These are phyloP conservation scores for Oryza australiensis DNA, from an alignment of 176 grass and related monocot species.

Conservation along the genomic window DNA sequence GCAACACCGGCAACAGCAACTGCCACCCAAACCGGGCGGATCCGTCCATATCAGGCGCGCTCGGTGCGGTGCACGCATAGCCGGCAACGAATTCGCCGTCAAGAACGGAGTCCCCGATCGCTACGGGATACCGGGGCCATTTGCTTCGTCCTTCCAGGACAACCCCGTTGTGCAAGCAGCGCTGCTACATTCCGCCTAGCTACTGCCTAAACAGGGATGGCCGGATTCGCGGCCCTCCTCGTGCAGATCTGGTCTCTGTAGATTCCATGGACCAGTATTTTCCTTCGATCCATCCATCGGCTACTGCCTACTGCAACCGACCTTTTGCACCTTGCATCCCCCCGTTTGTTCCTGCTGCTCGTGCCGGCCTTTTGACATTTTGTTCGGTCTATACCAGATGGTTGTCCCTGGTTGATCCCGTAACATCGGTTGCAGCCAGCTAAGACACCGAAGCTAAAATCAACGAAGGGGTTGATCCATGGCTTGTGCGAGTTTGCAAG, in stretches of 20 bases:
- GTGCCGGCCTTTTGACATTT: not conserved
- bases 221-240: slow-evolving; percentile 7
- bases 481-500: no score
- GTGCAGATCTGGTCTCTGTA: not conserved
- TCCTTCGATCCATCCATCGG: not conserved
- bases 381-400: not conserved
- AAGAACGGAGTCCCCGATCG: not conserved
- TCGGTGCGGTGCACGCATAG: not conserved
- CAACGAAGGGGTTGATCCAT: not conserved
- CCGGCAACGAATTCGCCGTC: slow-evolving; percentile 7
- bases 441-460: not conserved
- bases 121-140: not conserved
- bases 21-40: not conserved
- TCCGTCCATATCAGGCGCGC: not conserved
- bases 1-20: not conserved
- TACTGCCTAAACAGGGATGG: not conserved
- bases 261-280: not conserved
- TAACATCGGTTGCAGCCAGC: not conserved
- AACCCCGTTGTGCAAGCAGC: not conserved
- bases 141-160: not conserved
- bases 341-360: not conserved
- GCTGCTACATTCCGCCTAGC: slow-evolving; percentile 9
- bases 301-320: not conserved
- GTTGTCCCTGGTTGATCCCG: not conserved
- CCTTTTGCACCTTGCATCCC: not conserved